phyloP scores from a whole-genome alignment of 2,329 filamentous ascomycete genomes.

The Drechslerella dactyloides region DNA sequence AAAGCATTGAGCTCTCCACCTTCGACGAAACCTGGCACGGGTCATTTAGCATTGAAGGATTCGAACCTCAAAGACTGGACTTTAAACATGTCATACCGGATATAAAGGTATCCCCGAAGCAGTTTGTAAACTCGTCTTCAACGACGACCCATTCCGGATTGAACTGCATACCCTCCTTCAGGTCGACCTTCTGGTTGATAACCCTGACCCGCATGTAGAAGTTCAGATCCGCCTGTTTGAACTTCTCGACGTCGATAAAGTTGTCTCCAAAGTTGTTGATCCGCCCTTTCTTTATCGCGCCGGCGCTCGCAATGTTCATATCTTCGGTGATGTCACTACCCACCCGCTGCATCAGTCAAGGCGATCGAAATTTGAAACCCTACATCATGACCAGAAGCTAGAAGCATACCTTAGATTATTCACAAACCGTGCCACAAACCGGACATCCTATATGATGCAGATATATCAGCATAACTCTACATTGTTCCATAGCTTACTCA shows the following conservation, averaged over 20 bases:
- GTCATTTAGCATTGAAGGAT: not conserved
- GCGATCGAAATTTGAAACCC: not conserved
- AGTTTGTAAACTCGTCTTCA: conserved; percentile 48
- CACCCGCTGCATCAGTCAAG: not conserved
- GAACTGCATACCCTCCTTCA: conserved; percentile 53
- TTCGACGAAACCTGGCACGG: conserved; percentile 53
- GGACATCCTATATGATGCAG: conserved; percentile 14
- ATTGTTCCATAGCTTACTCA: not conserved
- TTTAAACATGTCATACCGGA: conserved; percentile 51
- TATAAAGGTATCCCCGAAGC: conserved; percentile 56
- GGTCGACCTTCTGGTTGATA: conserved; percentile 54
- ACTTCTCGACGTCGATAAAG: conserved; percentile 49
- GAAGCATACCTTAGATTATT: conserved; percentile 20
- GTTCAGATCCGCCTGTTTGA: conserved; percentile 56
- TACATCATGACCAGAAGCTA: too few relatives aligned
- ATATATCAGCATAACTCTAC: not conserved
- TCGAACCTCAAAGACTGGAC: too few relatives aligned
- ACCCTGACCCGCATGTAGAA: conserved; percentile 55
- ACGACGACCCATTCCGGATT: conserved; percentile 50
- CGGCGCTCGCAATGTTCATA: conserved; percentile 58
- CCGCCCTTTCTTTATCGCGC: conserved; percentile 58
- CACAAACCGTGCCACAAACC: conserved; percentile 35
- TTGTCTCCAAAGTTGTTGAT: conserved; percentile 54
- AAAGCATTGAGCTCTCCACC: conserved; percentile 56
- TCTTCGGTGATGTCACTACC: conserved; percentile 58